phyloP scores from a whole-genome alignment of 371 early-diverging fungal species.

The Amoeboaphelidium protococcarum region DNA sequence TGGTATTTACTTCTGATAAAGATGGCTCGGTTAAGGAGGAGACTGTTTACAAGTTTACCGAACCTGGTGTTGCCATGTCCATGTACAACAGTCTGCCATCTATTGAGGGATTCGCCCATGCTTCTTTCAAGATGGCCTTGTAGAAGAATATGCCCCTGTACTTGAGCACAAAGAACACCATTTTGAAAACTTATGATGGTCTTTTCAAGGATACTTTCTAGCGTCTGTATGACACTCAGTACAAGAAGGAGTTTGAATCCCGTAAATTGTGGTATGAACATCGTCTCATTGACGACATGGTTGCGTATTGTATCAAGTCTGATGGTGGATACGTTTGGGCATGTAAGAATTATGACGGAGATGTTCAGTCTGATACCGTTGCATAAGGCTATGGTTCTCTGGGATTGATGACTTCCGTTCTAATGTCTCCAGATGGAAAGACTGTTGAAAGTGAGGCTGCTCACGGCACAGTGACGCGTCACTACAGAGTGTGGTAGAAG shows the following conservation, averaged over 20 bases:
- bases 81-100: conserved; percentile 88
- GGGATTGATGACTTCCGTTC: conserved; percentile 84
- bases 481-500: conserved; percentile 89
- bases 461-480: conserved; percentile 86
- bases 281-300: conserved; percentile 89
- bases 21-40: conserved; percentile 27
- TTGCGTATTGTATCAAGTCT: conserved; percentile 85
- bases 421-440: conserved; percentile 78
- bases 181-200: conserved; percentile 87
- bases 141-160: conserved; percentile 65
- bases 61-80: conserved; percentile 68
- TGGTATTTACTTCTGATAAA: conserved; percentile 59
- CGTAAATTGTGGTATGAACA: conserved; percentile 84
- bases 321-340: conserved; percentile 87
- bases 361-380: conserved; percentile 12
- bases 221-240: conserved; percentile 46
- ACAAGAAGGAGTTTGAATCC: conserved; percentile 38
- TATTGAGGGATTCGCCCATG: conserved; percentile 70
- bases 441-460: conserved; percentile 90
- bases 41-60: conserved; percentile 49
- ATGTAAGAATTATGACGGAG: conserved; percentile 84
- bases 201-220: conserved; percentile 92
- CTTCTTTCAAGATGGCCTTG: conserved; percentile 77
- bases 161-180: conserved; percentile 89
- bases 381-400: conserved; percentile 38